Percentiles rank a stretch among this genome's conserved stretches.
phyloP scores from a whole-genome alignment of 2,329 filamentous ascomycete genomes.

The Alternaria rosae region DNA sequence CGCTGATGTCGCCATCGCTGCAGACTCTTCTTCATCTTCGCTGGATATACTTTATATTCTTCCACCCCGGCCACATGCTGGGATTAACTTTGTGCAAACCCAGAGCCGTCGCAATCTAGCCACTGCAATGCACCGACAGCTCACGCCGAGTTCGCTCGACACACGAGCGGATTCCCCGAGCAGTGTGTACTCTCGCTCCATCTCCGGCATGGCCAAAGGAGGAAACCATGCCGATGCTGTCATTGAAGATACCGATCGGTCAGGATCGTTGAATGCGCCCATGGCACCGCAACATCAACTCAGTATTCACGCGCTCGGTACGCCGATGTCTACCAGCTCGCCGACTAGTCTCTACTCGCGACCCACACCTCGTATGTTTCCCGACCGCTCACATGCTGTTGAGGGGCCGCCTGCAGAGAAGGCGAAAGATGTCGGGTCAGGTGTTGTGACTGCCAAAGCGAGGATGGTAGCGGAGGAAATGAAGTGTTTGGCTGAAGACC shows the following conservation, averaged over 20 bases:
- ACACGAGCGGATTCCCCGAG: slow-evolving; percentile 1
- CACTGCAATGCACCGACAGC: background rate
- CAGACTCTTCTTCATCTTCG: background rate
- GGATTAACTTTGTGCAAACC: background rate
- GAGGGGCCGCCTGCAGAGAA: background rate
- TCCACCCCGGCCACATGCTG: background rate
- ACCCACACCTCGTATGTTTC: background rate
- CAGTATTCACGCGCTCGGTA: background rate
- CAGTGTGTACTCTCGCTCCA: slow-evolving; percentile 13
- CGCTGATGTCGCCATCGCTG: background rate
- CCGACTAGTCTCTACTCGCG: background rate
- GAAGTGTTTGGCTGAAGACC: slow-evolving; percentile 15
- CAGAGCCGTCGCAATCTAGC: background rate
- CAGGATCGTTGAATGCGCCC: background rate
- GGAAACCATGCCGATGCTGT: background rate
- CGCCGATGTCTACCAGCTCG: background rate
- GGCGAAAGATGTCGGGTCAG: background rate
- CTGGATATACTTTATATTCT: background rate
- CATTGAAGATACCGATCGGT: background rate
- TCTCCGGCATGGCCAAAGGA: background rate
- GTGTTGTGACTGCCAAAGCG: background rate
- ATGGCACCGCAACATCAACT: background rate
- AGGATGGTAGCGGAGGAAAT: background rate
- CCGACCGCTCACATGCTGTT: background rate
- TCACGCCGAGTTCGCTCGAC: background rate